Conservation (phyloP, 176 grass and related monocot species). For the Lolium perenne region DNA sequence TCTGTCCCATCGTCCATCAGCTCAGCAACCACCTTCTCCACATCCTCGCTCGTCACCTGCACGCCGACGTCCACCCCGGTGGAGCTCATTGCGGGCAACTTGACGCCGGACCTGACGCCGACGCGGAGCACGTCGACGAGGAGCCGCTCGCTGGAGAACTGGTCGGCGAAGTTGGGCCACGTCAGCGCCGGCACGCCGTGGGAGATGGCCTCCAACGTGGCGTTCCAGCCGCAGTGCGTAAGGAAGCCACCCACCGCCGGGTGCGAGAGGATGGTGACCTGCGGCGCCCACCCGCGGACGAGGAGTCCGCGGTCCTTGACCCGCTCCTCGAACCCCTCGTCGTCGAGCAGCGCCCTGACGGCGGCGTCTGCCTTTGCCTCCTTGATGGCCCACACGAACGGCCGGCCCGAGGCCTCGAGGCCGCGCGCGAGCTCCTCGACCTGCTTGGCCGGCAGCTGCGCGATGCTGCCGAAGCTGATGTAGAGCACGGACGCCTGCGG, state of each 20-base stretch:
- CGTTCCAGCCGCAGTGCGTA: conserved; percentile 89
- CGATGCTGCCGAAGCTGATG: conserved; percentile 31
- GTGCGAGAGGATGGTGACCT: conserved; percentile 54
- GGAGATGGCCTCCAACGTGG: conserved; percentile 55
- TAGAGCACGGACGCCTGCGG: conserved; percentile 18
- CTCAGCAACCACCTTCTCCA: neutral
- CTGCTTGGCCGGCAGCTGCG: conserved; percentile 16
- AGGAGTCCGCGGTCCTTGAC: conserved; percentile 13
- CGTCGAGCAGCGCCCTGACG: conserved; percentile 12
- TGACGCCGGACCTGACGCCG: conserved; percentile 11
- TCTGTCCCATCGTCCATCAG: neutral
- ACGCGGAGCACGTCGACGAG: conserved; percentile 9
- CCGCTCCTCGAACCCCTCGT: neutral
- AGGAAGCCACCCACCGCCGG: conserved; percentile 70
- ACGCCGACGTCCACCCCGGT: neutral
- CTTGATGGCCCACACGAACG: conserved; percentile 31
- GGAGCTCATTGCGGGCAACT: neutral
- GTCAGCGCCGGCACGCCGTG: conserved; percentile 22
- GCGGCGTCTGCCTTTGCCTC: conserved; percentile 27
- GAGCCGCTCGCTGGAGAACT: conserved; percentile 25
- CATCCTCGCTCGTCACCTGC: neutral
- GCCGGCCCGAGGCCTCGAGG: conserved; percentile 9
- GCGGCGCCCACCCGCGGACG: conserved; percentile 25
- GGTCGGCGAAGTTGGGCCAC: conserved; percentile 20
- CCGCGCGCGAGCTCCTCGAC: conserved; percentile 12